Evolutionary conservation across 73 alveolate species (phyloP), one percentile per base, ranked within the genome.

Genomic region (Tetrahymena thermophila): DNA sequence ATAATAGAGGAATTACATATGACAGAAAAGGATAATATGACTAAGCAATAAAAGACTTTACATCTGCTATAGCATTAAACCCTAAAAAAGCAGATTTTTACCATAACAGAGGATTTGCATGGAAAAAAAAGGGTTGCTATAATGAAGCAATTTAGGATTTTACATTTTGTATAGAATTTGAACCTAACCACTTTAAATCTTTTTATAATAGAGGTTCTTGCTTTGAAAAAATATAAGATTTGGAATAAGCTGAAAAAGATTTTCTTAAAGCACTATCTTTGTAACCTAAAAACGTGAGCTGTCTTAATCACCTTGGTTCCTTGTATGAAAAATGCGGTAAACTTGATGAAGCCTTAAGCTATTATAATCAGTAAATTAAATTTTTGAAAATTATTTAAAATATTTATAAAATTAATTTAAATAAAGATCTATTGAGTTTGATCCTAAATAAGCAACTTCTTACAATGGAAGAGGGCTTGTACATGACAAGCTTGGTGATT

Each of bases 381-480:
- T 2, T 6, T 10, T 6, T 56, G 7, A 94, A 84, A 10, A 55
- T 16, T 94, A n/a, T 50, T 50, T 10, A 19, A 50, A 50, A n/a
- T n/a, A n/a, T n/a, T n/a, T n/a, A n/a, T n/a, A n/a, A n/a, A n/a
- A n/a, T n/a, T n/a, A n/a, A n/a, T 50, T 50, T 10, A 19, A 50
- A 50, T 50, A 50, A 50, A 85, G 97, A 95, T 99, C 99, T 21
- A 58, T 99, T 71, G 98, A 98, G 93, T 95, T 98, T 31, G 99
- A 99, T 94, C 97, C 97, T 10, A 96, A 96, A 50, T 98, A 98
- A 96, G 99, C 99, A 34, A 99, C 99, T 37, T 97, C 99, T 17
- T 99, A 98, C 93, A 99, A 99, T 94, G 99, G 99, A 34, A 96
- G 99, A 85, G 99, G 99, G 1, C 96, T 99, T 42, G 99, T 99